Evolutionary conservation across 441 rosid genomes (phyloP).

Genomic region (Populus hybrid): DNA sequence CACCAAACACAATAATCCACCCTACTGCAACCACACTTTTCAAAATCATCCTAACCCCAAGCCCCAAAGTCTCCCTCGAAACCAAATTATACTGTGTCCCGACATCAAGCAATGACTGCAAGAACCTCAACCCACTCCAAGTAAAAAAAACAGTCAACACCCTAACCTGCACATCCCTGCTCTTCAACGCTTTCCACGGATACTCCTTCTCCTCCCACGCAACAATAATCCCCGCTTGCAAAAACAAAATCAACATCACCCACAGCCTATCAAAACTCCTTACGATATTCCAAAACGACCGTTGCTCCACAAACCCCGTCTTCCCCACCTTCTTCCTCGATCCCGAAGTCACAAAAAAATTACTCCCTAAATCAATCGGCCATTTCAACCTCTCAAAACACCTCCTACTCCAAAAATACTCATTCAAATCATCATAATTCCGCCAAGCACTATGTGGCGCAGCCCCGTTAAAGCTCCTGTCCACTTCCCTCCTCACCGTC

Average conservation of each 20-base stretch:
- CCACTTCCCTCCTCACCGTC: constrained; percentile 59
- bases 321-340: constrained; percentile 64
- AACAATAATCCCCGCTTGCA: constrained; percentile 75
- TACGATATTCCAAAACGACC: constrained; percentile 75
- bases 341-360: constrained; percentile 50
- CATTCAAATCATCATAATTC: constrained; percentile 85
- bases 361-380: constrained; percentile 76
- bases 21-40: constrained; percentile 54
- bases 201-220: constrained; percentile 61
- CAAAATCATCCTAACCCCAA: constrained; percentile 68
- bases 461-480: constrained; percentile 67
- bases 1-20: constrained; percentile 63
- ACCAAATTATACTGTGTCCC: constrained; percentile 57
- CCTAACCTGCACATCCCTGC: constrained; percentile 53
- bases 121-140: constrained; percentile 77
- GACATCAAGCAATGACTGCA: constrained; percentile 76
- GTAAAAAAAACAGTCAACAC: constrained; percentile 71
- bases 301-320: constrained; percentile 88
- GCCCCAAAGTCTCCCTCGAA: constrained; percentile 67
- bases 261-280: constrained; percentile 86
- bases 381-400: constrained; percentile 79
- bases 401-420: constrained; percentile 83
- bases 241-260: constrained; percentile 78
- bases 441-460: constrained; percentile 77
- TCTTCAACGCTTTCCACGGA: constrained; percentile 61